phyloP scores from a whole-genome alignment of 768 basidiomycete species.

The Tricholoma flavovirens region DNA sequence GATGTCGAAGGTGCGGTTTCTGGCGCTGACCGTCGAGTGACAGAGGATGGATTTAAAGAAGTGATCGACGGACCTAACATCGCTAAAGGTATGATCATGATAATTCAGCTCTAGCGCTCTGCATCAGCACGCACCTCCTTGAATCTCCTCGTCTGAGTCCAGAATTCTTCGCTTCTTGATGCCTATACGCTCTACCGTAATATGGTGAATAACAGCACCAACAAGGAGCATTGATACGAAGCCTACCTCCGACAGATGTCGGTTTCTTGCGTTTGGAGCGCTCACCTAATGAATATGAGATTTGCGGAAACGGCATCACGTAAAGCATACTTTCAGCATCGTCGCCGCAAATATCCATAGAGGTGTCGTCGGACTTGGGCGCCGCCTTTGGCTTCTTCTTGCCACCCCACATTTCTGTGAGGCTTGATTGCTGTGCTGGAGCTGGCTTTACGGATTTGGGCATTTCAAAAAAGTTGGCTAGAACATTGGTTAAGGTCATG shows the following conservation, averaged over 20 bases:
- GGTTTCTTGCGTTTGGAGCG: conserved; percentile 35
- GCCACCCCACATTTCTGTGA: conserved; percentile 66
- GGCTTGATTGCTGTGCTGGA: conserved; percentile 73
- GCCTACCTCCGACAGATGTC: conserved; percentile 15
- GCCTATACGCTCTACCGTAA: conserved; percentile 25
- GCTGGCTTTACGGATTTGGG: conserved; percentile 57
- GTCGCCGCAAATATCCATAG: conserved; percentile 27
- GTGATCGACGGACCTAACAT: conserved; percentile 2
- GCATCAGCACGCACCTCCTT: conserved; percentile 11
- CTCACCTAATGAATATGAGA: conserved; percentile 23
- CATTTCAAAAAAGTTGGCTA: conserved; percentile 77
- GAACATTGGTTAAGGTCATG: neutral
- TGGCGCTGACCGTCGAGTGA: neutral
- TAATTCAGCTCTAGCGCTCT: neutral
- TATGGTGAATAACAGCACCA: neutral
- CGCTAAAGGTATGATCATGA: neutral
- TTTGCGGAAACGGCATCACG: neutral
- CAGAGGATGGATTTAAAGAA: conserved; percentile 12
- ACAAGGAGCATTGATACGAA: neutral
- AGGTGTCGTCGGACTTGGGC: conserved; percentile 18
- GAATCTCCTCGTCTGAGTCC: conserved; percentile 50
- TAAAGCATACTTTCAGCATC: conserved; percentile 17
- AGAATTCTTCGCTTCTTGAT: conserved; percentile 49
- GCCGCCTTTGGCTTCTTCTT: conserved; percentile 19
- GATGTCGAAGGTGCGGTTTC: neutral